Evolutionary conservation across 495 filamentous ascomycete species (phyloP).

Genomic region (Tuber borchii): DNA sequence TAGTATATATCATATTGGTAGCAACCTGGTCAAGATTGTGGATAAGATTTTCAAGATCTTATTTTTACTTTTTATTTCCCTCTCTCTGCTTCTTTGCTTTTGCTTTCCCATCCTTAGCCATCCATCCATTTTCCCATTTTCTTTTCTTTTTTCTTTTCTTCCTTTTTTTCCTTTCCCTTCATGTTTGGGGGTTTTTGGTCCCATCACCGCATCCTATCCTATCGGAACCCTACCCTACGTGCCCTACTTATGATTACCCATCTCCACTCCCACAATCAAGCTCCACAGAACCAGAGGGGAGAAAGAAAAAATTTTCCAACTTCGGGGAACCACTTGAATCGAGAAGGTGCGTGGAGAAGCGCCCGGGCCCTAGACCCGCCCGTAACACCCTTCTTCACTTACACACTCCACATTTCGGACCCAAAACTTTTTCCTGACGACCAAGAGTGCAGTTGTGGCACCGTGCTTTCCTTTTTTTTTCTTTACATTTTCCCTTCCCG

Average conservation of each 20-base stretch:
- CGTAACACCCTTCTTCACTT: background rate
- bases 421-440: background rate
- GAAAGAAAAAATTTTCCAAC: background rate
- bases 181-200: background rate
- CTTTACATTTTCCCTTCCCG: background rate
- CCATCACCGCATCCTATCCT: background rate
- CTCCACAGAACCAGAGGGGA: background rate
- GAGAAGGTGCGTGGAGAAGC: background rate
- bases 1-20: too few species aligned
- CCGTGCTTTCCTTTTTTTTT: background rate
- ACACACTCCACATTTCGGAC: background rate
- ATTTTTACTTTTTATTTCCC: background rate
- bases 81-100: background rate
- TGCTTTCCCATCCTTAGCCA: background rate
- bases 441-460: background rate
- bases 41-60: background rate
- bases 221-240: background rate
- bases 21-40: background rate
- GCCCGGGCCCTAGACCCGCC: background rate
- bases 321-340: background rate
- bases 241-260: background rate
- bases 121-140: background rate
- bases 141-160: background rate
- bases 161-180: background rate
- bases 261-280: background rate